Percentiles rank a stretch among this genome's conserved stretches.
Conservation (phyloP, 108 stramenopile genomes). For the Nitzschia sp. region DNA sequence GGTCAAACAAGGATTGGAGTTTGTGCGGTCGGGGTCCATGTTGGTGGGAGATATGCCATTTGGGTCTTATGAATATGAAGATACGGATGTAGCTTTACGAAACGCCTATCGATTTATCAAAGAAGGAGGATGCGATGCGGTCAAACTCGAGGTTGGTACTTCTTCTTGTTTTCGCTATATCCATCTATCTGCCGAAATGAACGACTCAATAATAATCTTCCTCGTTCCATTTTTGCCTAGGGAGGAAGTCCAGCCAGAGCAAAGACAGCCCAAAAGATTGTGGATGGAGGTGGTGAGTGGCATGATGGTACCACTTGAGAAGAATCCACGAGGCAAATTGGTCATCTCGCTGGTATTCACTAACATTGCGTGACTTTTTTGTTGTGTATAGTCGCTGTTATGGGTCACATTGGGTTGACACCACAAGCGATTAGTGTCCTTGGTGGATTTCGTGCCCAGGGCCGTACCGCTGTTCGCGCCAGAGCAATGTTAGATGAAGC, state of each 20-base stretch:
- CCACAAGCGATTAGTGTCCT: constrained; percentile 96
- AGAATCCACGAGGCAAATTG: too few relatives aligned
- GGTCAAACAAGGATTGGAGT: constrained; percentile 78
- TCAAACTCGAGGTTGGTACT: constrained; percentile 92
- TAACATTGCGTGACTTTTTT: not conserved
- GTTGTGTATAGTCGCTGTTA: constrained; percentile 82
- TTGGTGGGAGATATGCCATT: constrained; percentile 99
- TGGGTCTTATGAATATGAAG: constrained; percentile 92
- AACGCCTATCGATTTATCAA: constrained; percentile 93
- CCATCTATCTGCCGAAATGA: not conserved
- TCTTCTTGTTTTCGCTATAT: constrained; percentile 1
- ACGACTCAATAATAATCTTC: not conserved
- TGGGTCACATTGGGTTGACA: constrained; percentile 98
- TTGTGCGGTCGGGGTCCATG: constrained; percentile 43
- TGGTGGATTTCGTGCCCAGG: constrained; percentile 98
- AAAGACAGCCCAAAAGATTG: constrained; percentile 77
- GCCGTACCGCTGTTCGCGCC: constrained; percentile 90
- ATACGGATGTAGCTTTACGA: constrained; percentile 81
- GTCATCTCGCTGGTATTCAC: not conserved
- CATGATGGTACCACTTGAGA: not conserved
- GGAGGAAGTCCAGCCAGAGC: constrained; percentile 75
- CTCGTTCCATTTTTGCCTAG: too few relatives aligned
- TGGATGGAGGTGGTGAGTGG: constrained; percentile 86
- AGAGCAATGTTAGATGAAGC: constrained; percentile 91
- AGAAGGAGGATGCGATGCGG: constrained; percentile 89